A percentile compares a stretch with the other conserved stretches of the same genome.
Evolutionary conservation across 345 rosid genomes (phyloP).

Genomic region (Eucalyptus virginea): DNA sequence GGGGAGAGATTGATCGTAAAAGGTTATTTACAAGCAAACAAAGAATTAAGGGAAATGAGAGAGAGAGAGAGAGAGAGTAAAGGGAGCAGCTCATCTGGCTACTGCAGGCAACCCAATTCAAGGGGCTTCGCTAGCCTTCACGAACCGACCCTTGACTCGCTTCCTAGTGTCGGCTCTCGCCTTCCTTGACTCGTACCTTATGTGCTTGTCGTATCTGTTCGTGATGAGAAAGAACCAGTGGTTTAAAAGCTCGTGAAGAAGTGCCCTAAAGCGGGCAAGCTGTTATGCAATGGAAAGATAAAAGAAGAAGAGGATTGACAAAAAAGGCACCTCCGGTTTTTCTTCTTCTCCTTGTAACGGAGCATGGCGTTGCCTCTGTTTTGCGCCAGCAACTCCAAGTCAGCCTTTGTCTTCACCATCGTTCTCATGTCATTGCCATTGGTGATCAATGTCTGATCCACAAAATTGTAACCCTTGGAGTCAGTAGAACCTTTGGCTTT

Average conservation of each 20-base stretch:
- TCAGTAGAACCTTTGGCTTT: conserved; percentile 18
- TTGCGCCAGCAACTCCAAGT: conserved; percentile 48
- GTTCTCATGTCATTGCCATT: conserved; percentile 9
- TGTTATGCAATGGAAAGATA: not conserved
- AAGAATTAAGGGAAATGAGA: not conserved
- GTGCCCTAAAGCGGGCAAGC: not conserved
- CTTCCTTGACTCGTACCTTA: conserved; percentile 94
- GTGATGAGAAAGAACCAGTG: not conserved
- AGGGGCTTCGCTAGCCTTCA: conserved; percentile 59
- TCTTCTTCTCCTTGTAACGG: conserved; percentile 93
- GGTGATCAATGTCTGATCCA: conserved; percentile 17
- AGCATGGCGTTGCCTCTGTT: conserved; percentile 85
- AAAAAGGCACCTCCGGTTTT: conserved; percentile 51
- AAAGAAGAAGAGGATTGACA: not conserved
- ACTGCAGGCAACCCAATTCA: conserved; percentile 7
- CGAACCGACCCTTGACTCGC: conserved; percentile 90
- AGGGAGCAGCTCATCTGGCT: not conserved
- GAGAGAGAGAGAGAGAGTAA: not conserved
- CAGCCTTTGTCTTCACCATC: conserved; percentile 30
- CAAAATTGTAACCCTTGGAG: conserved; percentile 26
- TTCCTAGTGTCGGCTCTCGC: conserved; percentile 91
- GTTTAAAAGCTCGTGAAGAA: not conserved
- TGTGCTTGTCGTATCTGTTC: conserved; percentile 74
- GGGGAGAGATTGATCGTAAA: not conserved
- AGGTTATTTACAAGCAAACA: not conserved